Evolutionary conservation across 495 filamentous ascomycete genomes (phyloP).

Genomic region (Penicillium desertorum): DNA sequence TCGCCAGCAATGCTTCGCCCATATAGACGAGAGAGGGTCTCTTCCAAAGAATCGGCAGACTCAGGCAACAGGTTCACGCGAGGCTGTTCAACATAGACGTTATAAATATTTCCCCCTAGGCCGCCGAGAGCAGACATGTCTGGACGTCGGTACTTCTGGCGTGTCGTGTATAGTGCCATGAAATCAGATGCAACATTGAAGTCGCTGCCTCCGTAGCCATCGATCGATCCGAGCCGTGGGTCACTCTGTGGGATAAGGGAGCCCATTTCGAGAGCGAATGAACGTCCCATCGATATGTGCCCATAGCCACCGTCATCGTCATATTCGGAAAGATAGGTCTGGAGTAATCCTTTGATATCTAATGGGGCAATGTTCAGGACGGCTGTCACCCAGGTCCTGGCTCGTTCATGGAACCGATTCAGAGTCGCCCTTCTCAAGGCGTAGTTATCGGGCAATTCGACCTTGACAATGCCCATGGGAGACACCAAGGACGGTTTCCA

Average conservation of each 20-base stretch:
- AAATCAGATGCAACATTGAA: constrained; percentile 94
- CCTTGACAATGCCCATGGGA: constrained; percentile 65
- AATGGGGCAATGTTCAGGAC: constrained; percentile 84
- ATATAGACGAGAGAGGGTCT: constrained; percentile 57
- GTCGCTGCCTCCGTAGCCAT: constrained; percentile 63
- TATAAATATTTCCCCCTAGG: constrained; percentile 13
- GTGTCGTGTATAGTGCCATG: constrained; percentile 93
- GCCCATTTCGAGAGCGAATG: constrained; percentile 92
- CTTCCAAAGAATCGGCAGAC: constrained; percentile 31
- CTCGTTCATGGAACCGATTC: constrained; percentile 69
- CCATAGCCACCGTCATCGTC: constrained; percentile 84
- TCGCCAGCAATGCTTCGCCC: constrained; percentile 62
- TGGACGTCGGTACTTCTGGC: constrained; percentile 85
- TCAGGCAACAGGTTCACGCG: constrained; percentile 14
- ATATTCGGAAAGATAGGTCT: constrained; percentile 93
- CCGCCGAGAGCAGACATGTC: constrained; percentile 52
- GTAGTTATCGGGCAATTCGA: constrained; percentile 93
- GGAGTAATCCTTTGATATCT: constrained; percentile 91
- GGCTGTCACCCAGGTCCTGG: constrained; percentile 73
- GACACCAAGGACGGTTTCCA: constrained; percentile 79
- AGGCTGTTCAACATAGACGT: constrained; percentile 17
- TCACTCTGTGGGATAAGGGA: constrained; percentile 83
- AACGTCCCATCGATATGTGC: constrained; percentile 88
- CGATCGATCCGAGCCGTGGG: constrained; percentile 75
- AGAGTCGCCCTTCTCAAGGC: constrained; percentile 73